phyloP scores from a whole-genome alignment of 1,139 yeast genomes.

The Yamadazyma atlantica region DNA sequence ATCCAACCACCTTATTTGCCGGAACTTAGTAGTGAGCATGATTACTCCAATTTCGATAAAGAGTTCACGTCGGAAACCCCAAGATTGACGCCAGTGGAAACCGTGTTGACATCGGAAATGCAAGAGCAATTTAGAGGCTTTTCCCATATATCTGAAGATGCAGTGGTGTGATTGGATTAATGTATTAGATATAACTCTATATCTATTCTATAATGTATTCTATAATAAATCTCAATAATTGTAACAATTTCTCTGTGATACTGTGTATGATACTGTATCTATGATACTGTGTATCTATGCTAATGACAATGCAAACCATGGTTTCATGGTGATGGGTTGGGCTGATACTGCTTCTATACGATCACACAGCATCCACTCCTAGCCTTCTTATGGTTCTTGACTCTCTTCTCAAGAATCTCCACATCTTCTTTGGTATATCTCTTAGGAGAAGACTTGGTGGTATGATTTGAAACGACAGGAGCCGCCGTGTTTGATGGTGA shows the following conservation, averaged over 20 bases:
- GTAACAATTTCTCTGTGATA: constrained; percentile 1
- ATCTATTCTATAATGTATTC: background rate
- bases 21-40: constrained; percentile 81
- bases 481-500: no score
- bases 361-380: constrained; percentile 17
- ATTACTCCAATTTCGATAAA: constrained; percentile 88
- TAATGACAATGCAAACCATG: background rate
- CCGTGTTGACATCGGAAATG: constrained; percentile 80
- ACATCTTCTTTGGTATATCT: constrained; percentile 3
- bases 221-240: background rate
- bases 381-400: constrained; percentile 1
- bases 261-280: constrained; percentile 2
- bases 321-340: no score
- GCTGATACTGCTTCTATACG: constrained; percentile 5
- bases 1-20: constrained; percentile 86
- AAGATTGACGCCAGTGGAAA: constrained; percentile 89
- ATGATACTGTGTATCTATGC: constrained; percentile 1
- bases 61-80: constrained; percentile 96
- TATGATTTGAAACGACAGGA: background rate
- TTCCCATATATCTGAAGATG: constrained; percentile 79
- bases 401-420: constrained; percentile 1
- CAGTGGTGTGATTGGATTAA: constrained; percentile 28
- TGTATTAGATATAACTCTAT: background rate
- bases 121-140: constrained; percentile 98
- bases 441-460: background rate